A percentile compares a stretch with the other conserved stretches of the same genome.
Conservation (phyloP, 495 filamentous ascomycete species). For the Aspergillus cristatus region DNA sequence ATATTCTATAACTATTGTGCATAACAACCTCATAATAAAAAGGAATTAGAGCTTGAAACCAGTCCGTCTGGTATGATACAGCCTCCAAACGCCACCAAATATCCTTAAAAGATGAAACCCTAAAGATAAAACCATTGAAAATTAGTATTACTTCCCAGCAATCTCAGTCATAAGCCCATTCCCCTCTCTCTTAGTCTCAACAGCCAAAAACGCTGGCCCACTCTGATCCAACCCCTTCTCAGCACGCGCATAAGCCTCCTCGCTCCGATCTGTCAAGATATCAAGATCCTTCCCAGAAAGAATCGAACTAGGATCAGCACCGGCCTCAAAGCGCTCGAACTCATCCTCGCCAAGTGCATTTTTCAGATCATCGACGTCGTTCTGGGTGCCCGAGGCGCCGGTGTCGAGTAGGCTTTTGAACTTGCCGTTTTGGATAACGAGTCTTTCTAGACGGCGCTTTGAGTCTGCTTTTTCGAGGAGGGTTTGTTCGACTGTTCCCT, state of each 20-base stretch:
- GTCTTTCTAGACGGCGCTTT: slow-evolving; percentile 87
- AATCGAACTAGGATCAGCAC: slow-evolving; percentile 43
- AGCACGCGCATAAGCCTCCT: slow-evolving; percentile 73
- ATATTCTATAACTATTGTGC: slow-evolving; percentile 9
- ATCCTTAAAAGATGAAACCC: slow-evolving; percentile 1
- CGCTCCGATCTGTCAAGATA: slow-evolving; percentile 73
- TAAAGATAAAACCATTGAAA: slow-evolving; percentile 1
- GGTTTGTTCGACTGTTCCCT: slow-evolving; percentile 84
- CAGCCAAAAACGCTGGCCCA: slow-evolving; percentile 29
- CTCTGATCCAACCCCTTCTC: slow-evolving; percentile 56
- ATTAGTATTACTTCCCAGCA: slow-evolving; percentile 10
- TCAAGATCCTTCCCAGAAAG: slow-evolving; percentile 69
- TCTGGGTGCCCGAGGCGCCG: slow-evolving; percentile 12
- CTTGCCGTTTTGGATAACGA: slow-evolving; percentile 91
- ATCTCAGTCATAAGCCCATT: slow-evolving; percentile 24
- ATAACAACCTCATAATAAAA: slow-evolving; percentile 2
- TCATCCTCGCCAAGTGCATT: slow-evolving; percentile 41
- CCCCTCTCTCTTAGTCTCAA: slow-evolving; percentile 33
- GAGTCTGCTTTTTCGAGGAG: slow-evolving; percentile 82
- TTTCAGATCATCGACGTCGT: slow-evolving; percentile 37
- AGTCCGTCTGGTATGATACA: too few relatives aligned
- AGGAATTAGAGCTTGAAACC: background rate
- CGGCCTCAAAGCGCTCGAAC: slow-evolving; percentile 50
- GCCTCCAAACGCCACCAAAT: background rate
- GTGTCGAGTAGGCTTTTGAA: slow-evolving; percentile 47